Conservation (phyloP, 768 basidiomycete genomes). For the Trametes punicea region DNA sequence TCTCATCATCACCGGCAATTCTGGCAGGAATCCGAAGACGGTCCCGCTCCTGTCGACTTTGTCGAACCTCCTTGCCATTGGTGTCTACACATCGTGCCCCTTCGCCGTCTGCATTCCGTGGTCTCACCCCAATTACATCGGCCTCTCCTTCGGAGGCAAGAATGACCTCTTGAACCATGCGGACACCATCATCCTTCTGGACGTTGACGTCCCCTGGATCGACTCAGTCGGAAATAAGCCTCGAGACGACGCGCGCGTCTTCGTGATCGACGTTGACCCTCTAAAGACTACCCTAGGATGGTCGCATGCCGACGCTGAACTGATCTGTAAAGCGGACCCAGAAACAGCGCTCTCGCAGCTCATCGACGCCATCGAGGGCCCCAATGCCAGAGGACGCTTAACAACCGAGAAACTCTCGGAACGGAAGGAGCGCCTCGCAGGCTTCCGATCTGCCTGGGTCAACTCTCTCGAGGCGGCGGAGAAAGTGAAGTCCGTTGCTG, state of each 20-base stretch:
- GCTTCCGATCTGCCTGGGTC: constrained; percentile 21
- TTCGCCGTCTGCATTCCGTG: constrained; percentile 53
- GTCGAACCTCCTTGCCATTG: constrained; percentile 51
- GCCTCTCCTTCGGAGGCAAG: constrained; percentile 48
- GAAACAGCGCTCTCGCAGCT: constrained; percentile 51
- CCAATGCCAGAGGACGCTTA: background rate
- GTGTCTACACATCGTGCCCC: constrained; percentile 53
- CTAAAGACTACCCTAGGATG: constrained; percentile 49
- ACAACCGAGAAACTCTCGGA: background rate
- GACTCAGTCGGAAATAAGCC: constrained; percentile 46
- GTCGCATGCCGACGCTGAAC: constrained; percentile 52
- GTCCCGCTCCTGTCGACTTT: constrained; percentile 46
- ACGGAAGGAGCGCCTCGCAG: constrained; percentile 5
- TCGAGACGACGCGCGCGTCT: constrained; percentile 43
- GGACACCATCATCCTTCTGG: constrained; percentile 62
- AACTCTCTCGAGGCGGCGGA: constrained; percentile 22
- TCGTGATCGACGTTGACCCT: constrained; percentile 62
- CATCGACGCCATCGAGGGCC: constrained; percentile 32
- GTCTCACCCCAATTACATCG: constrained; percentile 53
- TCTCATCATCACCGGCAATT: constrained; percentile 61
- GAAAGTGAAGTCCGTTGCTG: background rate
- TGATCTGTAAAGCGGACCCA: constrained; percentile 57
- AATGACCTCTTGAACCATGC: constrained; percentile 48
- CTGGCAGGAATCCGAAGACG: constrained; percentile 53
- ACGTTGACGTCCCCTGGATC: constrained; percentile 67